Base-by-base conservation (phyloP, 2,329 filamentous ascomycete genomes). In the Rugonectria rugulosa region DNA sequence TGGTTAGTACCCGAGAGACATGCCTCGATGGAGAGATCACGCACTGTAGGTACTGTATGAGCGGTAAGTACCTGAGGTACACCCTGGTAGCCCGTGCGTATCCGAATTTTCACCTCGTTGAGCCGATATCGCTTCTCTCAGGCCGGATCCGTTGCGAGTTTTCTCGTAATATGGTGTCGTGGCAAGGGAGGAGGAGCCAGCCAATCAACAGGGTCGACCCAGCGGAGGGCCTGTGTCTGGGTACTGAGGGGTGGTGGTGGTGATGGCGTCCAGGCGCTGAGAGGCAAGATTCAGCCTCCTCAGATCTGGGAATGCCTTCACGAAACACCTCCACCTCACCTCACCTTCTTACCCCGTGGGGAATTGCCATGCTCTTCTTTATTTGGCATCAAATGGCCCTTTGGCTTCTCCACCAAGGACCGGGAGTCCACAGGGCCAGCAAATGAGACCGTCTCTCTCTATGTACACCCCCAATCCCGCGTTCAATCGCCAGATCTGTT, bases 51-150 rank as follows among this genome's bases (percentile, higher is more conserved):
- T n/a, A n/a, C 7, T 21, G 26, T 38, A 31, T 12, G 15, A 21
- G 27, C 29, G 19, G 17, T 19, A 15, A 21, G n/a, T n/a, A n/a
- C n/a, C n/a, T n/a, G n/a, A n/a, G n/a, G n/a, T n/a, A 31, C 15
- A 34, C 29, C 42, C 42, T 12, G 29, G 43, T 34, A 19, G 29
- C 29, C 41, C 20, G 43, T 45, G 43, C 44, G 19, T 11, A 7
- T 12, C 20, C 31, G 20, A 46, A 24, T 32, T 26, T 19, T 14
- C 29, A 32, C 26, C 31, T 36, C 29, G 26, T 17, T 19, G 15
- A 27, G 44, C 44, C 44, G 44, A 47, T 47, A 29, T 47, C 44
- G 44, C 44, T 47, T 37, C 4, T 23, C 21, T 12, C 37, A 19
- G 21, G n/a, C 44, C 15, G 29, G 38, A 23, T 34, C n/a, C 27